Base-by-base conservation (phyloP, 2,329 filamentous ascomycete species). In the Colletotrichum neosansevieriae region DNA sequence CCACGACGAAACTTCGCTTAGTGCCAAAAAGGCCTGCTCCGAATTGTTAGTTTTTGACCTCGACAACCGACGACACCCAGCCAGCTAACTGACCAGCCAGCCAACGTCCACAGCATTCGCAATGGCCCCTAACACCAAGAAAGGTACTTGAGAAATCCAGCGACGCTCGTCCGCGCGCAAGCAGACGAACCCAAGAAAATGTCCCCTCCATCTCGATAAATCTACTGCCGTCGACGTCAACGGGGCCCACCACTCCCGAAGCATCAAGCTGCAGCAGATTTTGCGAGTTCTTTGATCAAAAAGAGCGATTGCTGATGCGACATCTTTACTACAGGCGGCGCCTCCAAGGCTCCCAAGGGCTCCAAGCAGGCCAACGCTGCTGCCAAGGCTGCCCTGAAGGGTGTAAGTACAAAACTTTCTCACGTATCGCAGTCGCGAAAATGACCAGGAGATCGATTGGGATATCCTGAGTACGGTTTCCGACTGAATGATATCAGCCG, bases 371-470 rank as follows among this genome's bases (percentile, higher is more conserved):
- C 96, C 85, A 92, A 91, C 79, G 91, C 91, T 81, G 96, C 96
- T 82, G 93, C 96, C 79, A 98, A 99, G 90, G 93, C 96, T 83
- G 92, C 94, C 80, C 91, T 98, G 79, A 94, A 94, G 87, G 95
- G 94, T 84, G 94, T 97, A 94, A 88, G 93, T 91, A 50, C 40
- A 50, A 34, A 11, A n/a, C 1, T 15, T 50, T 10, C 62, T 73
- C 74, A 15, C n/a, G 38, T 38, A 4, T 38, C 36, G 47, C 47
- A n/a, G 29, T 51, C n/a, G 24, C 29, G 9, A 29, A 15, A 51
- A 34, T 2, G 29, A 51, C 11, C 21, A 29, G 10, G 24, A 29
- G 34, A 17, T 13, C 29, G 29, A 7, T 29, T 1, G 29, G 29
- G 29, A 29, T 29, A 29, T 29, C 29, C 29, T 29, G 29, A 6